Evolutionary conservation across 768 basidiomycete species (phyloP).

Genomic region (Candolleomyces aberdarensis): DNA sequence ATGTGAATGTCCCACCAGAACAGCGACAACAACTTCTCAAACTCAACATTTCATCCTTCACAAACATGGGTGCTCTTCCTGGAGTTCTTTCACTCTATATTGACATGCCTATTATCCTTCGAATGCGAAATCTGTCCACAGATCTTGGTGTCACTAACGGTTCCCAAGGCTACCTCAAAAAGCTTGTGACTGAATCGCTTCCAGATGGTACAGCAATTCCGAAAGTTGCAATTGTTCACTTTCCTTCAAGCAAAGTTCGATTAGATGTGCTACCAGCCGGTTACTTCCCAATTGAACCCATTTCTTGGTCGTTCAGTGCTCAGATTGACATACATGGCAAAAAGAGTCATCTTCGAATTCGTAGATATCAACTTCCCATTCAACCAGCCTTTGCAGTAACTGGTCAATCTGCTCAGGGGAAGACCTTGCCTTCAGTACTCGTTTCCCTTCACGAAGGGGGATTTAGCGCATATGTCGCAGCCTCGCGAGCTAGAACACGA

Average conservation of each 20-base stretch:
- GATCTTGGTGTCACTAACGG: slow-evolving; percentile 29
- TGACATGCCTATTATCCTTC: slow-evolving; percentile 29
- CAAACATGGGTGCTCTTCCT: slow-evolving; percentile 14
- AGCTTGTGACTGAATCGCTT: slow-evolving; percentile 17
- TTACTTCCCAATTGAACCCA: slow-evolving; percentile 15
- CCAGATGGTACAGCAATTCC: background rate
- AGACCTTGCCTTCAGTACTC: slow-evolving; percentile 18
- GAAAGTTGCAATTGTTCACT: background rate
- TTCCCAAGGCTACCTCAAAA: slow-evolving; percentile 19
- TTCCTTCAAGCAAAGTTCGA: slow-evolving; percentile 13
- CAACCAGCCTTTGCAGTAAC: slow-evolving; percentile 29
- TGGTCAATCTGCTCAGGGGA: slow-evolving; percentile 29
- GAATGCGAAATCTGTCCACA: slow-evolving; percentile 21
- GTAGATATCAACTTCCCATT: slow-evolving; percentile 18
- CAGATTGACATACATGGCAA: background rate
- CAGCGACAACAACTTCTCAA: background rate
- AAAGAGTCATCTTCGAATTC: no score
- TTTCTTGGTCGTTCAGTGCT: slow-evolving; percentile 5
- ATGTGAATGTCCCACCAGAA: background rate
- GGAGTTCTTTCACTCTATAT: slow-evolving; percentile 19
- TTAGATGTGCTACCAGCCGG: slow-evolving; percentile 13
- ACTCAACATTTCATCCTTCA: background rate
- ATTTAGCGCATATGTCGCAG: slow-evolving; percentile 27
- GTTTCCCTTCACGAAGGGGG: slow-evolving; percentile 19
- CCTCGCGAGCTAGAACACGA: slow-evolving; percentile 18